Base-by-base conservation (phyloP, 2,329 filamentous ascomycete genomes). In the Neocatenulostroma microsporum region DNA sequence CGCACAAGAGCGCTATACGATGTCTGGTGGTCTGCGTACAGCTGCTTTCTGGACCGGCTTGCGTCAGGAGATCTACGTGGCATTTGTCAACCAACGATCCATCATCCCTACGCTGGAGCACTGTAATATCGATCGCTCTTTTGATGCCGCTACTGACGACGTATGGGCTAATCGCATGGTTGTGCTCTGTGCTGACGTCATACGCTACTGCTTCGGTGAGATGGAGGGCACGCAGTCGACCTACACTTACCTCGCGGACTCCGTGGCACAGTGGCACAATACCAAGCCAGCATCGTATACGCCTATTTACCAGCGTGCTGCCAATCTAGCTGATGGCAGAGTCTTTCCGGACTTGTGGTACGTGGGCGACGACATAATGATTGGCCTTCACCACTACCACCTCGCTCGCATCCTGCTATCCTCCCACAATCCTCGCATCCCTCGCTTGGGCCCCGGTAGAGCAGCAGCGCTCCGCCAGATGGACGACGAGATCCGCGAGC, bases 151-250 rank as follows among this genome's bases (percentile, higher is more conserved):
- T 0, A 66, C 68, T 28, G 74, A 78, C 42, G 69, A 68, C 40
- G 64, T 63, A 1, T 78, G 74, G 74, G 70, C 75, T 2, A 78
- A 80, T 51, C 67, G 75, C 12, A 72, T 76, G 12, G 68, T 81
- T 0, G 67, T 76, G 3, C 72, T 77, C 47, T 76, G 75, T 36
- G 75, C 75, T n/a, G 74, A 79, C 42, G 73, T 80, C 1, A 58
- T 81, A 12, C 74, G 78, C 42, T 78, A 71, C 47, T 81, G 77
- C 51, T 80, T 79, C 46, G 66, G 68, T 2, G 59, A 66, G 12
- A 53, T 48, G 12, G 52, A 57, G 15, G 45, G 52, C 49, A 44
- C 60, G 39, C 43, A 34, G 28, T 42, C 40, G 5, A 42, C 51
- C 14, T 76, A 73, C 62, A 58, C 53, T 5, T 59, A 63, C 17